phyloP scores from a whole-genome alignment of 495 filamentous ascomycete species.

The Lepidopterella palustris region DNA sequence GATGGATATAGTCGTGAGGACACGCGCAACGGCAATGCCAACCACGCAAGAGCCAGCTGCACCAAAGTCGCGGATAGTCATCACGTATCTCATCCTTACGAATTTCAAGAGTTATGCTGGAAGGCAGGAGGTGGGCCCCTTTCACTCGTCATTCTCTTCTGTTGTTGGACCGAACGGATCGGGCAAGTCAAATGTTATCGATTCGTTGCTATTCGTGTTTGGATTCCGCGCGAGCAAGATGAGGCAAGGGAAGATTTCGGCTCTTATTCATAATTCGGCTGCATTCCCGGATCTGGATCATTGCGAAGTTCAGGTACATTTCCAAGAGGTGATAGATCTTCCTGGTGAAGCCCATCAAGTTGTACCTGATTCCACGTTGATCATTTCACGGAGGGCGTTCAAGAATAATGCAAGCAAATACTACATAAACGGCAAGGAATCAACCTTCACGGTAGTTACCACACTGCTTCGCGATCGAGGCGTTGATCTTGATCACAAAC shows the following conservation, averaged over 20 bases:
- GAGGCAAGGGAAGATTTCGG: conserved; percentile 97
- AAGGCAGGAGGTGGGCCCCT: conserved; percentile 88
- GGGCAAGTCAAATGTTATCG: conserved; percentile 98
- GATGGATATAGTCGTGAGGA: conserved; percentile 91
- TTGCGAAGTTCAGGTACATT: conserved; percentile 94
- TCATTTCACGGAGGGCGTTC: conserved; percentile 89
- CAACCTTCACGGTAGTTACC: conserved; percentile 86
- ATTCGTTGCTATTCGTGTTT: conserved; percentile 95
- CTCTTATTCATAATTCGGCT: conserved; percentile 93
- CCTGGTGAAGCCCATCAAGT: conserved; percentile 65
- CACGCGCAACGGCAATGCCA: conserved; percentile 63
- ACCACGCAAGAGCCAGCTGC: conserved; percentile 57
- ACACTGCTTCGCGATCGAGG: conserved; percentile 81
- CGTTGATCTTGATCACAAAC: conserved; percentile 95
- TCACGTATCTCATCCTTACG: conserved; percentile 77
- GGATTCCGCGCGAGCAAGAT: conserved; percentile 99
- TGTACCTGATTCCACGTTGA: conserved; percentile 72
- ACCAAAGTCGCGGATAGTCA: conserved; percentile 79
- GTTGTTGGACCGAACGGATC: conserved; percentile 97
- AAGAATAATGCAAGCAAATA: conserved; percentile 98
- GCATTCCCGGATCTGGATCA: conserved; percentile 72
- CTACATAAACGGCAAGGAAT: conserved; percentile 83
- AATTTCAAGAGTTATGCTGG: conserved; percentile 99
- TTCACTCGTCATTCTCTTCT: conserved; percentile 96
- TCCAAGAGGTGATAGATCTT: conserved; percentile 86